Base-by-base conservation (phyloP, 2,329 filamentous ascomycete genomes). In the Daldinia sp. region DNA sequence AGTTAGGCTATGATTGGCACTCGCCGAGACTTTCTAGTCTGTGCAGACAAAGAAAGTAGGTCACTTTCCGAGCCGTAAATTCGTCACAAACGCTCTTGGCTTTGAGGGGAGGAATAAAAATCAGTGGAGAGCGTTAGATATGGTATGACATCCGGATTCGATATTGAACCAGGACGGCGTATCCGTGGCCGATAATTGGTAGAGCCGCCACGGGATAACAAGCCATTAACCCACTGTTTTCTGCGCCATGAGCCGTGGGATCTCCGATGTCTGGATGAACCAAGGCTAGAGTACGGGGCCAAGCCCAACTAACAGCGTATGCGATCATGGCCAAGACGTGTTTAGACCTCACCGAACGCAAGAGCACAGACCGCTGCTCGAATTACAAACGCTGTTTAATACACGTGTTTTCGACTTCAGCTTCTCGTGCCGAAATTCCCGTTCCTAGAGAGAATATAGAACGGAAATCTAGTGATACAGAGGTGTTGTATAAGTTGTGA, bases 251-350 rank as follows among this genome's bases (percentile, higher is more conserved):
- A 37, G n/a, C 30, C 12, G 30, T 41, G 12, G 10, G n/a, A 57
- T 44, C 2, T 42, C 54, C 10, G 3, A 15, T 13, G 1, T 23
- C 15, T 33, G 9, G 42, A 13, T 57, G 13, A 30, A 42, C 26
- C 7, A 37, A 33, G 50, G 18, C 23, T 12, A 30, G 18, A 55
- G 6, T 18, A 35, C 50, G 20, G 20, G 28, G 30, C 39, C 41
- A 44, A 62, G 33, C 28, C 41, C 37, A 28, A 39, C 51, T 46
- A 55, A 62, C 48, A 26, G 33, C n/a, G 60, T 13, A 56, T 57
- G 30, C 48, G 51, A 48, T 41, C 28, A 56, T 26, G 41, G 51
- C 50, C 26, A 46, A 61, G 48, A 46, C n/a, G 15, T 23, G 18
- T n/a, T 13, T 26, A 5, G 39, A 50, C 5, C 18, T 33, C 6